Evolutionary conservation across 2,329 filamentous ascomycete genomes (phyloP).

Genomic region (Microdochium trichocladiopsis): DNA sequence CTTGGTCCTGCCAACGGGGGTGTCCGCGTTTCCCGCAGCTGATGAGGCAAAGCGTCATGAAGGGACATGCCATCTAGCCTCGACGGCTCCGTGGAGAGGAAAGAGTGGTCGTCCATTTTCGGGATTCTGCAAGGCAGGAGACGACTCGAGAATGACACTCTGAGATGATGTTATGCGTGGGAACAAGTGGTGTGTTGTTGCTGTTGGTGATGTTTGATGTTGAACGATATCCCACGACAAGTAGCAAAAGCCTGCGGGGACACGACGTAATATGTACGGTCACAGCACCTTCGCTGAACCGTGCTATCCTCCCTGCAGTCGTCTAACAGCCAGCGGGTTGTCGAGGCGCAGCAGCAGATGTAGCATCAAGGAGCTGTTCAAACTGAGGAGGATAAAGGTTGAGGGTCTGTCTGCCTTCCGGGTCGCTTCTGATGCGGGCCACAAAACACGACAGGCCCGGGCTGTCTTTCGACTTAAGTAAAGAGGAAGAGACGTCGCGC

Average conservation of each 20-base stretch:
- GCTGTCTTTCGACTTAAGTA: not conserved
- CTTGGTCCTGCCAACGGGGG: not conserved
- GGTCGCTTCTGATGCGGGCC: constrained; percentile 1
- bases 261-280: not conserved
- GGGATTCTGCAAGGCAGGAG: not conserved
- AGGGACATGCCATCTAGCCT: not conserved
- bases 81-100: not conserved
- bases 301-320: not conserved
- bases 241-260: not conserved
- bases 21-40: not conserved
- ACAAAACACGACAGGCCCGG: not conserved
- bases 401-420: not conserved
- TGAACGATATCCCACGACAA: too few relatives aligned
- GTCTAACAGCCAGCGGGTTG: not conserved
- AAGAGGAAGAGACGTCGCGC: not conserved
- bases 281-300: not conserved
- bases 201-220: too few relatives aligned
- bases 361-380: not conserved
- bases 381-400: not conserved
- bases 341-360: not conserved
- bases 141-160: too few relatives aligned
- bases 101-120: not conserved
- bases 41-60: not conserved
- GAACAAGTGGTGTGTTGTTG: not conserved
- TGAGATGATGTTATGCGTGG: too few relatives aligned